These are phyloP conservation scores for Sporothrix dimorphospora DNA, from an alignment of 2,329 filamentous ascomycete genomes.

Conservation along the genomic window DNA sequence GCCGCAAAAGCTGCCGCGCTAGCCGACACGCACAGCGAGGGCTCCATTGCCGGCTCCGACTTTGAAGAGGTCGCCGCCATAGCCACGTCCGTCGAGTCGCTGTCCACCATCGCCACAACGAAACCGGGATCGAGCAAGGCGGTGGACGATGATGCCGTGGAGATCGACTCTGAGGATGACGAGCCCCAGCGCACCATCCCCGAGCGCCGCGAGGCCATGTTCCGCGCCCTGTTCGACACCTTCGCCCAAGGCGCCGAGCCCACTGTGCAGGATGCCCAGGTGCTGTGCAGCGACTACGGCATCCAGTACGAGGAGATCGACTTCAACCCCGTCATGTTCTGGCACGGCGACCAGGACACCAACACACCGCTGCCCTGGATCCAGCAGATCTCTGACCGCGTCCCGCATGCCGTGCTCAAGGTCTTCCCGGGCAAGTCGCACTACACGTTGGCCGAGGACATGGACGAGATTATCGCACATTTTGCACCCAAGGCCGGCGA, in stretches of 20 bases:
- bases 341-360: constrained; percentile 42
- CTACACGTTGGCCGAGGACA: constrained; percentile 21
- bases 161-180: constrained; percentile 17
- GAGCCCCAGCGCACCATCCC: constrained; percentile 25
- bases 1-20: background rate
- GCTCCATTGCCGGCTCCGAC: constrained; percentile 14
- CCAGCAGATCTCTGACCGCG: constrained; percentile 43
- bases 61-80: constrained; percentile 32
- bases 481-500: constrained; percentile 12
- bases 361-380: constrained; percentile 43
- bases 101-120: constrained; percentile 37
- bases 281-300: constrained; percentile 41
- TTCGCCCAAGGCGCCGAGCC: constrained; percentile 39
- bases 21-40: constrained; percentile 5
- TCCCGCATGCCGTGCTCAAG: constrained; percentile 41
- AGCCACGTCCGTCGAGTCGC: constrained; percentile 32
- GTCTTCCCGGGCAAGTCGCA: constrained; percentile 44
- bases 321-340: constrained; percentile 38
- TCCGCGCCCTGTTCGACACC: constrained; percentile 40
- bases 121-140: constrained; percentile 14
- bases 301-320: constrained; percentile 40
- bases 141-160: constrained; percentile 1
- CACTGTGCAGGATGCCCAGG: constrained; percentile 38
- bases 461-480: constrained; percentile 29
- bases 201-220: constrained; percentile 37